Percentiles rank a stretch among this genome's conserved stretches.
Evolutionary conservation across 73 alveolate species (phyloP).

Genomic region (Tetrahymena malaccensis): DNA sequence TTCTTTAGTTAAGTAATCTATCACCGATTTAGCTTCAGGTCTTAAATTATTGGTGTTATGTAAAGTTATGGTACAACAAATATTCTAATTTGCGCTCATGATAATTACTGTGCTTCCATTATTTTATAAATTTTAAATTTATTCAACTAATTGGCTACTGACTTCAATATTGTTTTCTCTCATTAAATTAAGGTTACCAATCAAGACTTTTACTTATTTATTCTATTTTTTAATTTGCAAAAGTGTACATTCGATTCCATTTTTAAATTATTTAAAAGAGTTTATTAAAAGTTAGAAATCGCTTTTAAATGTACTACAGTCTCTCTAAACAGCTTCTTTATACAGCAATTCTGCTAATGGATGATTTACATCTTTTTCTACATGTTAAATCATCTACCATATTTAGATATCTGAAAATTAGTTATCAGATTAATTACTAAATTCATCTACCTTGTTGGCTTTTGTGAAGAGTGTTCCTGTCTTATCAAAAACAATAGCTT

Average conservation of each 20-base stretch:
- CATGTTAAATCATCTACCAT: background rate
- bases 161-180: background rate
- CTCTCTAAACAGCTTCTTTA: background rate
- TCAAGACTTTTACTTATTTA: background rate
- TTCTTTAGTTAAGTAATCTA: background rate
- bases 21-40: background rate
- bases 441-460: background rate
- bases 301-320: background rate
- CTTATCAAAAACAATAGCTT: conserved; percentile 3
- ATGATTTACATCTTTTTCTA: background rate
- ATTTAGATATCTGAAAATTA: background rate
- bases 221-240: background rate
- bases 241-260: background rate
- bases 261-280: background rate
- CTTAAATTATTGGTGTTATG: background rate
- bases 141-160: background rate
- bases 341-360: background rate
- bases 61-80: background rate
- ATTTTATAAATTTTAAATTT: background rate
- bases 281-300: background rate
- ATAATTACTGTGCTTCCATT: background rate
- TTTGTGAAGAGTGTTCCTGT: conserved; percentile 1
- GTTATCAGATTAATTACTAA: background rate
- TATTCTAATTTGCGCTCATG: background rate
- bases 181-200: background rate